Conservation (phyloP, 768 basidiomycete species). For the Scleroderma bovista region DNA sequence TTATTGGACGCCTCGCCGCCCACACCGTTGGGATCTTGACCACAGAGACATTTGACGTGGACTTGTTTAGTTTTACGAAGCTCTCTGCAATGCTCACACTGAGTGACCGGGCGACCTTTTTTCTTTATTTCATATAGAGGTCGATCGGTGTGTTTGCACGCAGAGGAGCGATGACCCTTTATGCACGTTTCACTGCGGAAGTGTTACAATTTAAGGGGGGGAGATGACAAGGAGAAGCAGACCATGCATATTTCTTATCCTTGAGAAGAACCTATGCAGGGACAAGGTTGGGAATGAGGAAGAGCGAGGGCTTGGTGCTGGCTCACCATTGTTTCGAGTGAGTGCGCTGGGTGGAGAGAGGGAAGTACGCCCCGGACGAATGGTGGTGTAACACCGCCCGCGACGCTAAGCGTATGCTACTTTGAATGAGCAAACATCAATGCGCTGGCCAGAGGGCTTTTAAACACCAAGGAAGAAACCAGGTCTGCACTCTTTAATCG, state of each 20-base stretch:
- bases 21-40: constrained; percentile 32
- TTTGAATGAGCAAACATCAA: constrained; percentile 32
- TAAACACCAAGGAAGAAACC: constrained; percentile 41
- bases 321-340: constrained; percentile 40
- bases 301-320: constrained; percentile 1
- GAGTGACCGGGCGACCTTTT: constrained; percentile 54
- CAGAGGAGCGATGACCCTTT: constrained; percentile 88
- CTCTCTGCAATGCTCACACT: constrained; percentile 47
- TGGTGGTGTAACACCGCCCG: constrained; percentile 47
- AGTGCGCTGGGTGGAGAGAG: constrained; percentile 9
- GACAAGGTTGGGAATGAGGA: background rate
- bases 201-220: constrained; percentile 4
- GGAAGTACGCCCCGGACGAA: constrained; percentile 27
- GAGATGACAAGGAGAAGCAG: constrained; percentile 22
- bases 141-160: constrained; percentile 83
- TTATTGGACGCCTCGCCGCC: constrained; percentile 33
- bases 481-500: constrained; percentile 30
- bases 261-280: constrained; percentile 57
- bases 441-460: constrained; percentile 30
- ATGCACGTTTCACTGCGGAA: constrained; percentile 78
- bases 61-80: constrained; percentile 42
- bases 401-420: constrained; percentile 52
- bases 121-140: constrained; percentile 79
- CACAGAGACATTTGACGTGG: constrained; percentile 40
- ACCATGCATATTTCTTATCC: constrained; percentile 83